Conservation (phyloP, 345 rosid species). For the Eucalyptus rudis region DNA sequence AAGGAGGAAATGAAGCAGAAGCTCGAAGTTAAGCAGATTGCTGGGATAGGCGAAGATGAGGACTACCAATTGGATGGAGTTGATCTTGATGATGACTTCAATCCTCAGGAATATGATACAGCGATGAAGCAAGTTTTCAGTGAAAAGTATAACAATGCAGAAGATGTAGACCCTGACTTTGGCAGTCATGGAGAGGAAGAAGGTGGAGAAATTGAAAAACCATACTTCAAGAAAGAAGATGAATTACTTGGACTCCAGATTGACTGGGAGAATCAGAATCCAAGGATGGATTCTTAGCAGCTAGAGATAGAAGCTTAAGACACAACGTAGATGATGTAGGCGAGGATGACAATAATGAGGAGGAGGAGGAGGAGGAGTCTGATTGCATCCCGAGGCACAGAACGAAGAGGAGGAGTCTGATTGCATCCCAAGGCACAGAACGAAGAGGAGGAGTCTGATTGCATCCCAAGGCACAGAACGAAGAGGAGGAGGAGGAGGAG, state of each 20-base stretch:
- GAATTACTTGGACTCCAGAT: conserved; percentile 72
- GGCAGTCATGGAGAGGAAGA: no score
- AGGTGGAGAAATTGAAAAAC: conserved; percentile 32
- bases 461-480: no score
- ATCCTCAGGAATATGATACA: conserved; percentile 55
- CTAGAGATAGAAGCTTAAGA: conserved; percentile 41
- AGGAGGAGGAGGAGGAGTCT: neutral
- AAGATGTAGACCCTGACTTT: no score
- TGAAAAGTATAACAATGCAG: no score
- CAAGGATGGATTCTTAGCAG: conserved; percentile 48
- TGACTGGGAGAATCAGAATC: conserved; percentile 42
- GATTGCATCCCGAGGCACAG: no score
- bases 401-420: no score
- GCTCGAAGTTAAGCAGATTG: conserved; percentile 41
- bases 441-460: no score
- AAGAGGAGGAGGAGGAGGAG: no score
- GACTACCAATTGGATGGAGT: conserved; percentile 14
- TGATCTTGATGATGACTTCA: conserved; percentile 61
- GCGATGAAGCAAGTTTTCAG: no score
- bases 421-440: no score
- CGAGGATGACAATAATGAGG: neutral
- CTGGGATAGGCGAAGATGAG: conserved; percentile 44
- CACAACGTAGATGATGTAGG: conserved; percentile 10
- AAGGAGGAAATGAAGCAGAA: conserved; percentile 49
- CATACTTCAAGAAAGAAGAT: conserved; percentile 75